Conservation (phyloP, 2,329 filamentous ascomycete species). For the Trichoderma sp. region DNA sequence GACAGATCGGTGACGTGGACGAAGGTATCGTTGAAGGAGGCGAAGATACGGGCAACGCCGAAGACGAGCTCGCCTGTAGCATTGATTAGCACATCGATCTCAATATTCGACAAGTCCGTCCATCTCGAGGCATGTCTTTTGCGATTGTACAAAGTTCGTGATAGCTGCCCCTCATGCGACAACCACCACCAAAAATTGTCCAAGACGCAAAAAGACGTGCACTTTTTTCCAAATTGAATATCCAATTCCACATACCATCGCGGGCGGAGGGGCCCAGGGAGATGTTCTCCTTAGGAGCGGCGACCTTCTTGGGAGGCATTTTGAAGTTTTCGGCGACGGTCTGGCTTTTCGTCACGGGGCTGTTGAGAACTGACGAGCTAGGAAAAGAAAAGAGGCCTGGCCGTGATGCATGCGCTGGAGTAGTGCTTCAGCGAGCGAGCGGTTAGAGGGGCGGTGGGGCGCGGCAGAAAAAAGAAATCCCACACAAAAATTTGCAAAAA, state of each 20-base stretch:
- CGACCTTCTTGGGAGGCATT: constrained; percentile 97
- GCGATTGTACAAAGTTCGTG: not conserved
- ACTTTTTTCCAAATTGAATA: not conserved
- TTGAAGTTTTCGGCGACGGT: constrained; percentile 51
- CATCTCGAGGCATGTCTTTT: not conserved
- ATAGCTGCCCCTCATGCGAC: not conserved
- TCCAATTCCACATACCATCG: constrained; percentile 66
- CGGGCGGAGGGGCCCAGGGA: constrained; percentile 95
- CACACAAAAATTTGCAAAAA: constrained; percentile 28
- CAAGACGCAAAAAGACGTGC: not conserved
- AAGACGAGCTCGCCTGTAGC: constrained; percentile 88
- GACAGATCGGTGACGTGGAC: constrained; percentile 99
- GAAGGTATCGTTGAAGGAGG: constrained; percentile 91
- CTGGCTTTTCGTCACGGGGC: constrained; percentile 44
- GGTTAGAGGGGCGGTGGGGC: constrained; percentile 42
- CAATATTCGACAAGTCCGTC: not conserved
- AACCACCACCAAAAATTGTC: not conserved
- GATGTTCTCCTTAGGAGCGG: constrained; percentile 94
- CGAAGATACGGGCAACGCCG: constrained; percentile 95
- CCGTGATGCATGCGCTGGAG: constrained; percentile 34
- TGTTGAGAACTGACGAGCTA: constrained; percentile 40
- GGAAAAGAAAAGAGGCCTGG: constrained; percentile 33
- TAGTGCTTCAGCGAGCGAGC: constrained; percentile 35
- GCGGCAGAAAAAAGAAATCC: constrained; percentile 40
- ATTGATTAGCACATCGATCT: constrained; percentile 28